Percentiles rank a stretch among this genome's conserved stretches.
These are phyloP conservation scores for Pontederia crassipes DNA, from an alignment of 176 grass and related monocot genomes.

Conservation along the genomic window DNA sequence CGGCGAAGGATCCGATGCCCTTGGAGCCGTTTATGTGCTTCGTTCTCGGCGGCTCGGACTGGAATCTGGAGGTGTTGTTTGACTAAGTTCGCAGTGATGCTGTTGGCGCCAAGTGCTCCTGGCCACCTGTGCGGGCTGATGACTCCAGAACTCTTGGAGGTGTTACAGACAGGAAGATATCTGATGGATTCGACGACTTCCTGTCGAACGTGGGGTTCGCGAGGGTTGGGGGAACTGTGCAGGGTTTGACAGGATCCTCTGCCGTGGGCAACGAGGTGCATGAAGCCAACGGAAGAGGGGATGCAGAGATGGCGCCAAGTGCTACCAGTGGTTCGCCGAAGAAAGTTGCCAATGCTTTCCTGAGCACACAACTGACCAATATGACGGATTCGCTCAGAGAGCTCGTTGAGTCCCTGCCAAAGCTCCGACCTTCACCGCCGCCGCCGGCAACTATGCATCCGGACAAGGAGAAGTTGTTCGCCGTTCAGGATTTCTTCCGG, in stretches of 20 bases:
- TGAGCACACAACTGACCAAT: slow-evolving; percentile 71
- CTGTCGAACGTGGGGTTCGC: slow-evolving; percentile 70
- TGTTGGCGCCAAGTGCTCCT: no score
- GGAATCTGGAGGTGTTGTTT: slow-evolving; percentile 41
- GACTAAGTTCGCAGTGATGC: no score
- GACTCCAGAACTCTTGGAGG: slow-evolving; percentile 36
- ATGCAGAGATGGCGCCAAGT: slow-evolving; percentile 19
- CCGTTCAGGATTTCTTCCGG: slow-evolving; percentile 89
- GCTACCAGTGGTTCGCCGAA: slow-evolving; percentile 21
- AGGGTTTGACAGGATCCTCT: slow-evolving; percentile 21
- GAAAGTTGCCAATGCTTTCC: slow-evolving; percentile 40
- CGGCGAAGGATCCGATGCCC: slow-evolving; percentile 11
- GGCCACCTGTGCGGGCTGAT: slow-evolving; percentile 6
- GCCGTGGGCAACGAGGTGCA: slow-evolving; percentile 26
- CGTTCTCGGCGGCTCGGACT: slow-evolving; percentile 46
- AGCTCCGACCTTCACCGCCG: slow-evolving; percentile 31
- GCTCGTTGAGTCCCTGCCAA: slow-evolving; percentile 60
- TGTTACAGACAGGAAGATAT: slow-evolving; percentile 48
- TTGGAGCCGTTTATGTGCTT: slow-evolving; percentile 65
- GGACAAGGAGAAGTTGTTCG: slow-evolving; percentile 94
- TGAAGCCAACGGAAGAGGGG: background rate
- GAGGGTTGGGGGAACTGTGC: slow-evolving; percentile 36
- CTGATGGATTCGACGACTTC: slow-evolving; percentile 62
- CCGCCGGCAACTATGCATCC: slow-evolving; percentile 41
- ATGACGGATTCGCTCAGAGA: slow-evolving; percentile 60